Conservation (phyloP, 495 filamentous ascomycete species). For the Podospora fimiseda region DNA sequence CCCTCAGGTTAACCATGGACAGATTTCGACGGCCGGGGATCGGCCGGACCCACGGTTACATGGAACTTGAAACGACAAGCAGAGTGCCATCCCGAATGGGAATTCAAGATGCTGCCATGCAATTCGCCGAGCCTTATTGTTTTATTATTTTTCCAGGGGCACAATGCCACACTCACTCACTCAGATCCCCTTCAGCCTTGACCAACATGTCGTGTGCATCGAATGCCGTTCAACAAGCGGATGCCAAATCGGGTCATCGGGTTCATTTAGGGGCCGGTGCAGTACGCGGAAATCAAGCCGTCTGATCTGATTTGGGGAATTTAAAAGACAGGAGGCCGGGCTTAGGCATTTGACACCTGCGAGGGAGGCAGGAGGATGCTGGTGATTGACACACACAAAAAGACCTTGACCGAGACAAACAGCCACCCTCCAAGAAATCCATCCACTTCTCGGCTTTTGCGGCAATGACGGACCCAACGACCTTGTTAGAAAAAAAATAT, state of each 20-base stretch:
- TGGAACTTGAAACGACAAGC: conserved; percentile 3
- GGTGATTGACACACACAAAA: not conserved
- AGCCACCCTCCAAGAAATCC: not conserved
- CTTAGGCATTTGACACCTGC: not conserved
- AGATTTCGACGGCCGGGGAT: too few relatives aligned
- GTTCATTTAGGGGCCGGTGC: not conserved
- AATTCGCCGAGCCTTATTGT: too few relatives aligned
- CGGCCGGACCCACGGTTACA: conserved; percentile 1
- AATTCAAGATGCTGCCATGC: conserved; percentile 1
- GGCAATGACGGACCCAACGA: too few relatives aligned
- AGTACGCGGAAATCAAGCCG: not conserved
- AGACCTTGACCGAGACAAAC: not conserved
- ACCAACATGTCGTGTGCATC: too few relatives aligned
- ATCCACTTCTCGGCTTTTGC: not conserved
- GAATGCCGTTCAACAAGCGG: too few relatives aligned
- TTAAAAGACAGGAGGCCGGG: not conserved
- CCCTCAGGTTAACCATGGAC: too few relatives aligned
- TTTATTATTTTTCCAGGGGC: too few relatives aligned
- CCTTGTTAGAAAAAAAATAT: too few relatives aligned
- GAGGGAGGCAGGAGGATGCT: not conserved
- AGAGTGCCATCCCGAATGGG: not conserved
- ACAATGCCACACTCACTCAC: too few relatives aligned
- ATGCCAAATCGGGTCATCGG: not conserved
- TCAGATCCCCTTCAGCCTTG: too few relatives aligned
- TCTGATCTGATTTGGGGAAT: too few relatives aligned